These are phyloP conservation scores for Exophiala oligosperma DNA, from an alignment of 2,329 filamentous ascomycete genomes.

Conservation along the genomic window DNA sequence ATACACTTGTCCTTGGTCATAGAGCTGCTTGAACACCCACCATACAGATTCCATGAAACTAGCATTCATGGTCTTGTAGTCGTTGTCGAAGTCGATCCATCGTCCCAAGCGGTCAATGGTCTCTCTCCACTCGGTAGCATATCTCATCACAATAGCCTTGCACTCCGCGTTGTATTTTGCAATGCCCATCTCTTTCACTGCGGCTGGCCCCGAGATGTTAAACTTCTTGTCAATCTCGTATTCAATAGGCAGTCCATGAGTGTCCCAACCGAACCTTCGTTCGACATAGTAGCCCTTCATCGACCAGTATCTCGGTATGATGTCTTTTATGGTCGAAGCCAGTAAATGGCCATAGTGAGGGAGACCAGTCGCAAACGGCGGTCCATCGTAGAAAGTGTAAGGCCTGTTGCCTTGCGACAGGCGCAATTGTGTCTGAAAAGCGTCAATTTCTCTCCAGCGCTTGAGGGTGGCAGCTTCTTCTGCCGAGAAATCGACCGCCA, in stretches of 20 bases:
- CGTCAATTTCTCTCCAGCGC: slow-evolving; percentile 88
- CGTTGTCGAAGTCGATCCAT: slow-evolving; percentile 93
- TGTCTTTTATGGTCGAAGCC: slow-evolving; percentile 89
- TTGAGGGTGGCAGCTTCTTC: slow-evolving; percentile 84
- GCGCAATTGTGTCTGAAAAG: slow-evolving; percentile 84
- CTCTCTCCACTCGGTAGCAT: slow-evolving; percentile 74
- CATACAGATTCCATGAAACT: slow-evolving; percentile 88
- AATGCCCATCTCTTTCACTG: slow-evolving; percentile 80
- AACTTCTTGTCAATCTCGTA: slow-evolving; percentile 93
- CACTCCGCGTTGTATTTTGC: slow-evolving; percentile 85
- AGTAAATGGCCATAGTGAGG: slow-evolving; percentile 71
- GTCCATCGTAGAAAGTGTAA: slow-evolving; percentile 94
- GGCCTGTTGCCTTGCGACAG: slow-evolving; percentile 78
- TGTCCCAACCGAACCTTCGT: slow-evolving; percentile 86
- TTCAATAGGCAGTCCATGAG: slow-evolving; percentile 85
- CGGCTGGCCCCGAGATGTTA: slow-evolving; percentile 76
- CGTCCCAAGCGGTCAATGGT: slow-evolving; percentile 81
- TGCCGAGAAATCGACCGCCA: slow-evolving; percentile 90
- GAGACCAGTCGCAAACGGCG: slow-evolving; percentile 60
- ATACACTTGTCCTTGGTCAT: slow-evolving; percentile 81
- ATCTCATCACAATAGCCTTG: slow-evolving; percentile 84
- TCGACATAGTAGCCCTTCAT: slow-evolving; percentile 90
- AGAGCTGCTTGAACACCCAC: slow-evolving; percentile 91
- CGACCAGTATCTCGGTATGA: slow-evolving; percentile 88
- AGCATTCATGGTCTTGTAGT: slow-evolving; percentile 91